Base-by-base conservation (phyloP, 192 early-diverging fungal species). In the Backusella sp. region DNA sequence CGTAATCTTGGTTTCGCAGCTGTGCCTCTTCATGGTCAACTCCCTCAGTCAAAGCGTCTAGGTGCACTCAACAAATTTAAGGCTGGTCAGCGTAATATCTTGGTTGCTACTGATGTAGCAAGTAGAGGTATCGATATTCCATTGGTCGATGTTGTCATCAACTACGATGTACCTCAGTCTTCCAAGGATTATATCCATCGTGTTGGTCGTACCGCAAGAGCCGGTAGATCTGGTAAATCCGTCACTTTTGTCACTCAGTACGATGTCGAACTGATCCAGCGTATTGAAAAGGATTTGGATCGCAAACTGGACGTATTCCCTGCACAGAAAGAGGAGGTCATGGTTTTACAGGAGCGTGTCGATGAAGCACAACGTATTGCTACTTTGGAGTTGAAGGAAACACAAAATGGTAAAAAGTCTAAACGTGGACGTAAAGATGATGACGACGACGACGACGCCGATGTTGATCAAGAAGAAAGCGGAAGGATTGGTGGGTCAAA, bases 21-120 rank as follows among this genome's bases (percentile, higher is more conserved):
- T 12, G 94, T 97, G 69, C 96, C 95, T 23, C 81, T 99, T 66
- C 96, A 98, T 82, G 96, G 96, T 30, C 94, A 97, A 83, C 87
- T 98, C 80, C 88, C 91, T 66, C 97, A 98, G 88, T 87, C 94
- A 34, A 96, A 96, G 83, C 95, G 97, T 36, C 74, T 97, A 53
- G 97, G 96, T 49, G 94, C 96, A 6, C 82, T 98, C 65, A 93
- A 90, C 72, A 98, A 97, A 86, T 99, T 99, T 88, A 99, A 98
- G 79, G 87, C 92, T 21, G 96, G 96, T 4, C 88, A 84, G 19
- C 88, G 94, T 68, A 95, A 90, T 75, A 95, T 98, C 53, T 80
- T 99, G 65, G 94, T 99, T 6, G 96, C 96, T 19, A 99, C 97
- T 0, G 97, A 98, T 83, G 96, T 99, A 37, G 96, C 96, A 8